Evolutionary conservation across 495 filamentous ascomycete species (phyloP).

Genomic region (Neurospora sp.): DNA sequence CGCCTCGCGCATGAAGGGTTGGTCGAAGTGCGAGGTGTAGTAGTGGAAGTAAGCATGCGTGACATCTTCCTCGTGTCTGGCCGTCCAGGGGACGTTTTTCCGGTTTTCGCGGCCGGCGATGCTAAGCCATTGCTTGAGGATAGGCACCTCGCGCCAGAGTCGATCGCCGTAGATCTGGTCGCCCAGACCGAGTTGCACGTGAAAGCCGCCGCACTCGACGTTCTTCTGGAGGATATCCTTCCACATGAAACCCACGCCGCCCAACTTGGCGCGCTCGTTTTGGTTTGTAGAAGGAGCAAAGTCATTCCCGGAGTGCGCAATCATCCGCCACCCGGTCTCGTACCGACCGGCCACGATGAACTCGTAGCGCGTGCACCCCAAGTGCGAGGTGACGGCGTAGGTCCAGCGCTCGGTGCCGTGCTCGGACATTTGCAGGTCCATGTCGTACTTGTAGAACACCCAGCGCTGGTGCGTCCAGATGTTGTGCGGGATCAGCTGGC

Average conservation of each 20-base stretch:
- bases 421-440: constrained; percentile 88
- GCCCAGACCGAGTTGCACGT: constrained; percentile 81
- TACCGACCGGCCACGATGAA: constrained; percentile 89
- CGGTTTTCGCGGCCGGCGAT: constrained; percentile 86
- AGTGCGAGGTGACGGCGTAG: constrained; percentile 92
- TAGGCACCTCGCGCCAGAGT: constrained; percentile 90
- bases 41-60: constrained; percentile 97
- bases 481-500: constrained; percentile 72
- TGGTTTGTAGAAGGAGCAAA: constrained; percentile 79
- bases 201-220: constrained; percentile 89
- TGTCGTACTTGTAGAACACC: constrained; percentile 92
- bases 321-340: constrained; percentile 93
- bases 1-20: constrained; percentile 83
- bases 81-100: constrained; percentile 83
- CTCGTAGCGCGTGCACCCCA: constrained; percentile 94
- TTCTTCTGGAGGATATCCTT: constrained; percentile 98
- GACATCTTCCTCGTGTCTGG: constrained; percentile 88
- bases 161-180: constrained; percentile 95
- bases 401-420: constrained; percentile 80
- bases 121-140: constrained; percentile 85
- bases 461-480: constrained; percentile 86
- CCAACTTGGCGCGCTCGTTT: constrained; percentile 72
- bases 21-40: constrained; percentile 95
- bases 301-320: constrained; percentile 91
- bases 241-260: constrained; percentile 94